Evolutionary conservation across 2,329 filamentous ascomycete genomes (phyloP), one percentile per base, ranked within the genome.

Genomic region (Paracoccidioides lutzii): DNA sequence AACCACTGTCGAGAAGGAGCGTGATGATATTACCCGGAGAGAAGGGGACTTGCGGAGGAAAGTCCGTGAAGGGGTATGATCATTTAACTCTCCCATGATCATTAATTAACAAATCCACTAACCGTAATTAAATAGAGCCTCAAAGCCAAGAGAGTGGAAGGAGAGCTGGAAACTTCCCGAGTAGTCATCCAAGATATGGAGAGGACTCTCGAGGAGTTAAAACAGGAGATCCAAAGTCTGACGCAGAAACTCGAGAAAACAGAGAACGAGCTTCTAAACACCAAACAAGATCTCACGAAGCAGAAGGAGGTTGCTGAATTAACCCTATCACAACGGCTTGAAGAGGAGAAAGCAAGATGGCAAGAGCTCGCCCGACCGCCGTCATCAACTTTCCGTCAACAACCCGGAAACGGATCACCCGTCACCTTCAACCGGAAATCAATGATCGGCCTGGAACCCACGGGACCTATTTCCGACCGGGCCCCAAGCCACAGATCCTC

Each of bases 41-140:
- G 93, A 98, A 72, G 85, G 82, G 4, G 93, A 97, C 42, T 81
- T 95, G 71, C 80, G 93, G 61, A 88, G 86, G 68, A 97, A 94
- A 72, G 87, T 90, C 54, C 81, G 93, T 59, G 93, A 98, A 71
- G 78, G 85, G 64, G 87, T 90, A 78, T 72, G 83, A 74, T 44
- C 15, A 8, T 41, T n/a, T 14, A 3, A 32, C 30, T 12, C 15
- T 6, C 4, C 14, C 8, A 42, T 41, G 7, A n/a, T 32, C 43
- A 7, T 32, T 32, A 9, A 33, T 28, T 8, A 33, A 48, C 14
- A 40, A 40, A 60, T 59, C 9, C 30, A 52, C 65, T 75, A 60
- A 73, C 57, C 28, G n/a, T 42, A 28, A 33, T 44, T 38, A 4
- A 48, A 53, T 57, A 89, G 80, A 87, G 87, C 54, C 72, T 78